Conservation (phyloP, 192 early-diverging fungal species). For the Backusella australiensis region DNA sequence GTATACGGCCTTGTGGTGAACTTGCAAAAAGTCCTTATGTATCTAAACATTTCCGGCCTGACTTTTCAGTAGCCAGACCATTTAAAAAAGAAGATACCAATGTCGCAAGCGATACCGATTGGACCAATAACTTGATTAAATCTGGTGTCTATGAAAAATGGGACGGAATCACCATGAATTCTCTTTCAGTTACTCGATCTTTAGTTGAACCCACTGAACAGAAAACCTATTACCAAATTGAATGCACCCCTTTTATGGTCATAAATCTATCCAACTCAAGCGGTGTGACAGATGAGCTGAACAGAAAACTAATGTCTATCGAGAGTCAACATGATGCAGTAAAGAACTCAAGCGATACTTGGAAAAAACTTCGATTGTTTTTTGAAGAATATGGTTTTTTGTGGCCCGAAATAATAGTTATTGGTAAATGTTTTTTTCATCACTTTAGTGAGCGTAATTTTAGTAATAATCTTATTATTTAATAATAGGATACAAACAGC, state of each 20-base stretch:
- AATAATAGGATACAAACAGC: background rate
- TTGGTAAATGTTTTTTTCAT: conserved; percentile 1
- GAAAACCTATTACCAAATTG: background rate
- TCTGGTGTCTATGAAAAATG: background rate
- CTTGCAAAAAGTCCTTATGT: background rate
- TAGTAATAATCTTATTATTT: background rate
- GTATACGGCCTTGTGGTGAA: background rate
- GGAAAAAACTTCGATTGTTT: background rate
- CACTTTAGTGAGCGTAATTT: background rate
- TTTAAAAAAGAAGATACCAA: background rate
- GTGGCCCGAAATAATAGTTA: background rate
- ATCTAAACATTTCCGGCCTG: background rate
- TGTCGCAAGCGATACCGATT: background rate
- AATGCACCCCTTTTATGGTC: background rate
- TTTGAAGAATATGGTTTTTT: conserved; percentile 6
- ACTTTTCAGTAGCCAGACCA: background rate
- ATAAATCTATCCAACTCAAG: background rate
- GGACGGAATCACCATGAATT: background rate
- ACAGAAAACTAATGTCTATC: background rate
- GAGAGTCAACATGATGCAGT: background rate
- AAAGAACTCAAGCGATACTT: background rate
- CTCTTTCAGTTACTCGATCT: background rate
- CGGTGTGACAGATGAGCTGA: background rate
- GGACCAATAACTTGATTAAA: background rate
- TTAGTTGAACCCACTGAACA: background rate